phyloP scores from a whole-genome alignment of 1,284 basidiomycete genomes.

The Rhodotorula sp. region DNA sequence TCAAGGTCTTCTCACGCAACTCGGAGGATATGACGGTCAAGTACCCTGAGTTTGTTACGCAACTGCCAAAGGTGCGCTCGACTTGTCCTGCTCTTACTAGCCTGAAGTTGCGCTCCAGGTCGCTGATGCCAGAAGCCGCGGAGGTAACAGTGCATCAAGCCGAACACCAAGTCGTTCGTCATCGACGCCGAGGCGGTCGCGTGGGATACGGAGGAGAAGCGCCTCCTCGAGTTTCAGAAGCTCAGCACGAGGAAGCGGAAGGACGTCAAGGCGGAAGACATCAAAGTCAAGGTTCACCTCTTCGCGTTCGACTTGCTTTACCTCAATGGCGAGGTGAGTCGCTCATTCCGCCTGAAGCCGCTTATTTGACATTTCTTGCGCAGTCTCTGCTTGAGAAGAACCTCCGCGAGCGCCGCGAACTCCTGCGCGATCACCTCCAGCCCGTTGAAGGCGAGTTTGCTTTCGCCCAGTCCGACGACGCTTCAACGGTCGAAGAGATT shows the following conservation, averaged over 20 bases:
- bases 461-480: slow-evolving; percentile 87
- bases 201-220: slow-evolving; percentile 71
- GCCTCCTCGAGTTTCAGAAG: slow-evolving; percentile 95
- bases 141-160: slow-evolving; percentile 74
- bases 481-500: slow-evolving; percentile 88
- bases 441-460: slow-evolving; percentile 84
- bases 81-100: slow-evolving; percentile 45
- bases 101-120: not conserved
- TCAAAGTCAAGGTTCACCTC: slow-evolving; percentile 90
- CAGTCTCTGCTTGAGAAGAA: slow-evolving; percentile 56
- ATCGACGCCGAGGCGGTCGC: slow-evolving; percentile 96
- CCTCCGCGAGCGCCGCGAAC: slow-evolving; percentile 68
- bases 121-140: too few species aligned
- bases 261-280: slow-evolving; percentile 93
- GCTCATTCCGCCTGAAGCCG: not conserved
- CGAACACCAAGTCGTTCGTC: slow-evolving; percentile 76
- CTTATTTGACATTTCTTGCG: slow-evolving; percentile 25
- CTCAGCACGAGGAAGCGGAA: slow-evolving; percentile 92
- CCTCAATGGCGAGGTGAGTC: slow-evolving; percentile 81
- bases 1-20: slow-evolving; percentile 91
- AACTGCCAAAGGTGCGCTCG: slow-evolving; percentile 71
- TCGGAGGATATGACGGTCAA: slow-evolving; percentile 99
- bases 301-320: slow-evolving; percentile 95
- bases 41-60: slow-evolving; percentile 94
- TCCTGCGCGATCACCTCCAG: slow-evolving; percentile 77